phyloP scores from a whole-genome alignment of 1,139 yeast species.

The Candida tetrigidarum region DNA sequence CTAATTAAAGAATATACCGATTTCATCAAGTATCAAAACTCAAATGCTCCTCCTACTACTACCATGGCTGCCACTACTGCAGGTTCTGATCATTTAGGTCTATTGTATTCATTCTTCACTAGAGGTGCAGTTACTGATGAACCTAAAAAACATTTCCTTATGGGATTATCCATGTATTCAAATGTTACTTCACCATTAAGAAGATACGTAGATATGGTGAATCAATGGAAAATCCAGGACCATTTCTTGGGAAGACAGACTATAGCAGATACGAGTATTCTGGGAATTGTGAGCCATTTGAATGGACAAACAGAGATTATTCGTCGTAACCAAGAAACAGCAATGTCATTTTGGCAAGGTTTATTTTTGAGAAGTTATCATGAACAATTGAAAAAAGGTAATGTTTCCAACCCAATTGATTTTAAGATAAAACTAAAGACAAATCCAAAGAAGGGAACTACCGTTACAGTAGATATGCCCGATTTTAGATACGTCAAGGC shows the following conservation, averaged over 20 bases:
- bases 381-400: slow-evolving; percentile 19
- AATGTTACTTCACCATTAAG: slow-evolving; percentile 91
- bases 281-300: slow-evolving; percentile 11
- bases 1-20: slow-evolving; percentile 46
- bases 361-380: slow-evolving; percentile 36
- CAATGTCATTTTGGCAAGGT: slow-evolving; percentile 45
- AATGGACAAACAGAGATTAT: slow-evolving; percentile 21
- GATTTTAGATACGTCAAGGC: slow-evolving; percentile 31
- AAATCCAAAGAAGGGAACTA: slow-evolving; percentile 31
- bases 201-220: slow-evolving; percentile 79
- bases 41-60: no score
- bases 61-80: no score
- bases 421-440: slow-evolving; percentile 31
- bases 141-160: slow-evolving; percentile 56
- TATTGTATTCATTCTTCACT: slow-evolving; percentile 23
- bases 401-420: slow-evolving; percentile 23
- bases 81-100: no score
- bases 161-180: slow-evolving; percentile 68
- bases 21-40: no score
- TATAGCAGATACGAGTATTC: slow-evolving; percentile 10
- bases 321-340: slow-evolving; percentile 27
- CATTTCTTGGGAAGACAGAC: slow-evolving; percentile 18
- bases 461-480: slow-evolving; percentile 28
- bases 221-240: slow-evolving; percentile 62
- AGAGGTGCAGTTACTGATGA: slow-evolving; percentile 37